These are phyloP conservation scores for Globisporangium cylindrosporum DNA, from an alignment of 352 stramenopile species.

Conservation along the genomic window DNA sequence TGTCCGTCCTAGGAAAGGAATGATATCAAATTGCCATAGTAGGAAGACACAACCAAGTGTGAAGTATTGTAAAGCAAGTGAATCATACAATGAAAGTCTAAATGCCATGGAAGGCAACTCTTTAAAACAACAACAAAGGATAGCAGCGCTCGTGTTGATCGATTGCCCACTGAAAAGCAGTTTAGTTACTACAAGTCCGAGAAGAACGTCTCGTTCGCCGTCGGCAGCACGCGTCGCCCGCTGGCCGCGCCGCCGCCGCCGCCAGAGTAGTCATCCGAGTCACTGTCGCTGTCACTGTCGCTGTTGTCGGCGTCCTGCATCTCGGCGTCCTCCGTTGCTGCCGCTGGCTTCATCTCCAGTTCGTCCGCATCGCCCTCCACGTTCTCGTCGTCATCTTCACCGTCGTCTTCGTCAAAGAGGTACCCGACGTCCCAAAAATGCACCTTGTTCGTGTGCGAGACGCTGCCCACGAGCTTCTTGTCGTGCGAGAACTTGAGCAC, in stretches of 20 bases:
- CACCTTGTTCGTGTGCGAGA: constrained; percentile 94
- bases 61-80: neutral
- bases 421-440: constrained; percentile 95
- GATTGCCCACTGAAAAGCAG: neutral
- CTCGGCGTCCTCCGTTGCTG: constrained; percentile 41
- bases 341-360: constrained; percentile 23
- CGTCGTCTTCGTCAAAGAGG: constrained; percentile 88
- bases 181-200: constrained; percentile 73
- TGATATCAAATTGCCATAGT: neutral
- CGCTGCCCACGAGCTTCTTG: constrained; percentile 89
- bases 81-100: neutral
- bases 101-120: neutral
- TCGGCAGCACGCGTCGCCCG: constrained; percentile 56
- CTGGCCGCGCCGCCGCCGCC: constrained; percentile 12
- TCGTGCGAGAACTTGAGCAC: constrained; percentile 84
- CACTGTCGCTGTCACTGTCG: constrained; percentile 62
- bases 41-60: neutral
- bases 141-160: neutral
- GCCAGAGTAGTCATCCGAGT: constrained; percentile 29
- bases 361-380: constrained; percentile 47
- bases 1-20: too few relatives aligned
- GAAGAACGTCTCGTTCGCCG: constrained; percentile 79
- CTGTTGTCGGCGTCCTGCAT: constrained; percentile 88
- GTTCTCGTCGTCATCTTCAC: constrained; percentile 63
- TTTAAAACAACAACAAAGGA: neutral